A percentile compares a stretch with the other conserved stretches of the same genome.
Conservation (phyloP, 306 rosid species). For the Cyamopsis tetragonoloba region DNA sequence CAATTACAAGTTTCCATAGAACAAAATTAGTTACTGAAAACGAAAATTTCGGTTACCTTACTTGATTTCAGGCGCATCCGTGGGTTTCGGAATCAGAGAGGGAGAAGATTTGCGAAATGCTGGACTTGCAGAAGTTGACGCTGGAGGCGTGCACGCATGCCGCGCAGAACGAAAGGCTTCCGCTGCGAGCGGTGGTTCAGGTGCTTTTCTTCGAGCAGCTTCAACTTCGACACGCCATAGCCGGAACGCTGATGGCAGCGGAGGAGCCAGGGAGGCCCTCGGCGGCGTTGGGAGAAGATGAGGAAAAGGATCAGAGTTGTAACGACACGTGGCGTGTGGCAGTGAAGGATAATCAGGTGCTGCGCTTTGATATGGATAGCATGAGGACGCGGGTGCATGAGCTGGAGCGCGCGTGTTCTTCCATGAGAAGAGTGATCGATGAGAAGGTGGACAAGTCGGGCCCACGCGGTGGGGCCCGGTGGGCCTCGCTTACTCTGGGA, state of each 20-base stretch:
- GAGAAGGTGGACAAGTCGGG: constrained; percentile 56
- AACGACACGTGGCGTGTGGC: constrained; percentile 64
- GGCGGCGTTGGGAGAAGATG: constrained; percentile 27
- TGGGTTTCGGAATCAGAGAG: constrained; percentile 68
- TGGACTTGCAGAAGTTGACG: constrained; percentile 84
- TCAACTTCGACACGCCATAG: constrained; percentile 91
- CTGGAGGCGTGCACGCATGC: constrained; percentile 91
- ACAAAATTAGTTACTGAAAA: background rate
- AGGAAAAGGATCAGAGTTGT: constrained; percentile 9
- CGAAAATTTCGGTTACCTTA: background rate
- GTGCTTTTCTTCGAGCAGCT: constrained; percentile 96
- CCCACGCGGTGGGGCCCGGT: constrained; percentile 39
- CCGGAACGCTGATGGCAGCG: constrained; percentile 65
- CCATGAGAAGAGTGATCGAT: constrained; percentile 78
- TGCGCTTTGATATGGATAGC: constrained; percentile 95
- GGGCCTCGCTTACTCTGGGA: constrained; percentile 52
- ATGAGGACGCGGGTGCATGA: constrained; percentile 99
- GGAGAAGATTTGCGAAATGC: constrained; percentile 65
- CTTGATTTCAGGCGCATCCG: constrained; percentile 95
- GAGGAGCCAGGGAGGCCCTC: constrained; percentile 56
- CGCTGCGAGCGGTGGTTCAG: constrained; percentile 75
- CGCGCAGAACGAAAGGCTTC: constrained; percentile 84
- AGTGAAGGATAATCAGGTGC: constrained; percentile 94
- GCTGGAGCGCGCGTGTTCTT: constrained; percentile 87
- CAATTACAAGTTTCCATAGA: background rate